phyloP scores from a whole-genome alignment of 306 rosid species.

The Notholithocarpus densiflorus region DNA sequence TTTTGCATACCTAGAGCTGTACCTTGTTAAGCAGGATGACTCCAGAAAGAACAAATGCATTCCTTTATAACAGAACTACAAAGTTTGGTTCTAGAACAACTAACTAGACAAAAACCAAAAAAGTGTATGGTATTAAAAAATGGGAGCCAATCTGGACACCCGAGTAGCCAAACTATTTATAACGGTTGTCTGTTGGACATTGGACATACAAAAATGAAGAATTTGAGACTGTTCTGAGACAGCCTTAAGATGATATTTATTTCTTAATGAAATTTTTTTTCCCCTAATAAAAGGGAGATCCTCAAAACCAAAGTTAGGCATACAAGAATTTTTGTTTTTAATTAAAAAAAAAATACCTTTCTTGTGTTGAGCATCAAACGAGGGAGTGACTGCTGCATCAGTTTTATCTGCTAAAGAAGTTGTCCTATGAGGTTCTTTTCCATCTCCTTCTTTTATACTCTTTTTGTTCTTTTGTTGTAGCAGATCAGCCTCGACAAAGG shows the following conservation, averaged over 20 bases:
- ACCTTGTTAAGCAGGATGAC: conserved; percentile 49
- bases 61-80: neutral
- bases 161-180: neutral
- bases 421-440: conserved; percentile 8
- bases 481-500: conserved; percentile 54
- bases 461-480: conserved; percentile 42
- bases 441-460: conserved; percentile 14
- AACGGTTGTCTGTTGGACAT: neutral
- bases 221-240: neutral
- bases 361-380: conserved; percentile 16
- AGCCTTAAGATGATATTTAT: neutral
- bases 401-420: conserved; percentile 17
- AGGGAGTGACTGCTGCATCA: conserved; percentile 19
- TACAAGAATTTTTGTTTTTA: neutral
- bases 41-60: conserved; percentile 19
- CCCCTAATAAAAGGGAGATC: neutral
- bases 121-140: neutral
- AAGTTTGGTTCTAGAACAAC: neutral
- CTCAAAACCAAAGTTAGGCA: neutral
- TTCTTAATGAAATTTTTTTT: neutral
- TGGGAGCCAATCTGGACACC: neutral
- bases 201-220: neutral
- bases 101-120: neutral
- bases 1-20: conserved; percentile 6
- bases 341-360: conserved; percentile 36